Conservation (phyloP, 192 early-diverging fungal species). For the Backusella sp. region DNA sequence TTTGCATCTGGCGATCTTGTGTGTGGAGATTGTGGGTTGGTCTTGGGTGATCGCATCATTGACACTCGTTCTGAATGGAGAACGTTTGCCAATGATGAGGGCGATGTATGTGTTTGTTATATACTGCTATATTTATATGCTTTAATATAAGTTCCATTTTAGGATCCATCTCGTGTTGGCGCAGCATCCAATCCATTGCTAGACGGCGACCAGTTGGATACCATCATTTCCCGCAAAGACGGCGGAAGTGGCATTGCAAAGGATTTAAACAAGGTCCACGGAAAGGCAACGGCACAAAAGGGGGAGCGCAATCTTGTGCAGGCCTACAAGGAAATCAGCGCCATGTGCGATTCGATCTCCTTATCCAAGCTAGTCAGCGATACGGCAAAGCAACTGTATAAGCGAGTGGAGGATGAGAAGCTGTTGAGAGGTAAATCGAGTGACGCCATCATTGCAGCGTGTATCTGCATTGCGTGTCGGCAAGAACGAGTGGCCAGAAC, state of each 20-base stretch:
- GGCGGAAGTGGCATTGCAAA: slow-evolving; percentile 70
- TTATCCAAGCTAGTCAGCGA: slow-evolving; percentile 71
- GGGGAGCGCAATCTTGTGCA: slow-evolving; percentile 71
- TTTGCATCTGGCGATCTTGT: slow-evolving; percentile 87
- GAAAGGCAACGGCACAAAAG: slow-evolving; percentile 68
- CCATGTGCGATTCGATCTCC: slow-evolving; percentile 81
- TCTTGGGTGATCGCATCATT: slow-evolving; percentile 85
- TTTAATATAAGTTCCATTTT: background rate
- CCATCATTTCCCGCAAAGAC: slow-evolving; percentile 75
- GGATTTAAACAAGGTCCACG: slow-evolving; percentile 73
- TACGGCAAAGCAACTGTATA: slow-evolving; percentile 86
- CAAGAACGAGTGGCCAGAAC: slow-evolving; percentile 83
- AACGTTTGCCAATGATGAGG: slow-evolving; percentile 90
- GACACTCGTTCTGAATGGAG: slow-evolving; percentile 98
- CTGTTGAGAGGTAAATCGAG: slow-evolving; percentile 77
- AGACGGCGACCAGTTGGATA: slow-evolving; percentile 80
- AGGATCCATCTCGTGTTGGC: slow-evolving; percentile 88
- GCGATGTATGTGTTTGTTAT: slow-evolving; percentile 46
- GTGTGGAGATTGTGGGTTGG: slow-evolving; percentile 91
- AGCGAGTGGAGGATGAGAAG: slow-evolving; percentile 81
- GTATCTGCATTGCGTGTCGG: slow-evolving; percentile 92
- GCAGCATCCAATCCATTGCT: slow-evolving; percentile 75
- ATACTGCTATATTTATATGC: background rate
- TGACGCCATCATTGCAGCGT: slow-evolving; percentile 86
- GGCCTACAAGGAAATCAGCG: slow-evolving; percentile 75